Conservation (phyloP, 139 green algal species). For the Picochlorum sp. region DNA sequence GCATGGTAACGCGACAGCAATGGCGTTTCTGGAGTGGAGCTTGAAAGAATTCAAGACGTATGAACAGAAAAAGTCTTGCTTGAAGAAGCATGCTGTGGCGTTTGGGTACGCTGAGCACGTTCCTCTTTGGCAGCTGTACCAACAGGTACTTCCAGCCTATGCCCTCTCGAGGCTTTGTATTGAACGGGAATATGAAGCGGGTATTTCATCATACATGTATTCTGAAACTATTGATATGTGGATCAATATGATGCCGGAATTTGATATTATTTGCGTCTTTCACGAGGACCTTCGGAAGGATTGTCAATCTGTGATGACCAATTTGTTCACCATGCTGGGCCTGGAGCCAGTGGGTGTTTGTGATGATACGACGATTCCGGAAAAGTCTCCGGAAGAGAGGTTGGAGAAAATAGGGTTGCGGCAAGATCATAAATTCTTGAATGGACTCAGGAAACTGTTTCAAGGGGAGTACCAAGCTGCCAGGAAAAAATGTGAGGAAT, state of each 20-base stretch:
- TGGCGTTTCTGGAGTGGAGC: not conserved
- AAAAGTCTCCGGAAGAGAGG: too few species aligned
- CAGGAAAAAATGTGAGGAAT: too few species aligned
- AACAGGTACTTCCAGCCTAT: not conserved
- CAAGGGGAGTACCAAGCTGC: too few species aligned
- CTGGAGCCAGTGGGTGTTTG: too few species aligned
- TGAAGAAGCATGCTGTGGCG: not conserved
- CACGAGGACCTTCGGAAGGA: not conserved
- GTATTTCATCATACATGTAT: not conserved
- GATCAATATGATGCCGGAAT: not conserved
- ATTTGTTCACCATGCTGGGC: too few species aligned
- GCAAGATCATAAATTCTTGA: too few species aligned
- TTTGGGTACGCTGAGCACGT: not conserved
- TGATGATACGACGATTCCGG: too few species aligned
- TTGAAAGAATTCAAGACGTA: not conserved
- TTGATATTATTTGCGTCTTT: not conserved
- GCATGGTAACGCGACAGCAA: not conserved
- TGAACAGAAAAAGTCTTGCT: not conserved
- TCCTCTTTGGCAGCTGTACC: too few species aligned
- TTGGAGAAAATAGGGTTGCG: too few species aligned
- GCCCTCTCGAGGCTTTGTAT: not conserved
- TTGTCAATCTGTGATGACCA: too few species aligned
- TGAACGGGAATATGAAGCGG: not conserved
- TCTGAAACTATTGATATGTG: not conserved
- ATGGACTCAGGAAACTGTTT: too few species aligned